phyloP scores from a whole-genome alignment of 2,329 filamentous ascomycete genomes.

The Fusarium sp. region DNA sequence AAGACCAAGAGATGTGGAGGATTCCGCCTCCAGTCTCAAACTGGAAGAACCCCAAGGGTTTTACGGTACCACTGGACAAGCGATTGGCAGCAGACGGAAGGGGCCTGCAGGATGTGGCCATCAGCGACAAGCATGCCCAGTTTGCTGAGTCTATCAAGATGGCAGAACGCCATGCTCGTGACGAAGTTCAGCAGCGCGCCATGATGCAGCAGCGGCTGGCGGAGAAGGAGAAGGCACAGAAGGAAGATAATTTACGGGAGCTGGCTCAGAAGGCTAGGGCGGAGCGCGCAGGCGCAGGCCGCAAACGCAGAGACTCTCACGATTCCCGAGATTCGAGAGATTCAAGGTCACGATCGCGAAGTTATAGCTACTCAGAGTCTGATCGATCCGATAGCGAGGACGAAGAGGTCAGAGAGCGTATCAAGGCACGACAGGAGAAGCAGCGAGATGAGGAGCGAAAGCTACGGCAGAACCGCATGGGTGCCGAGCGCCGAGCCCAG shows the following conservation, averaged over 20 bases:
- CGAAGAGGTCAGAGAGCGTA: constrained; percentile 79
- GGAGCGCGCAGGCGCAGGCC: constrained; percentile 71
- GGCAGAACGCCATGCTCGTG: constrained; percentile 92
- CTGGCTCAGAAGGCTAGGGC: constrained; percentile 93
- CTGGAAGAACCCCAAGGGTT: constrained; percentile 99
- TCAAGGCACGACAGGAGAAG: constrained; percentile 81
- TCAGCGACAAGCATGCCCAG: constrained; percentile 98
- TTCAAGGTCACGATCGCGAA: constrained; percentile 57
- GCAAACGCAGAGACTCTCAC: constrained; percentile 55
- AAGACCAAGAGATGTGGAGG: constrained; percentile 97
- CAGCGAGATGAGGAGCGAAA: constrained; percentile 88
- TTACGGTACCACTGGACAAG: constrained; percentile 96
- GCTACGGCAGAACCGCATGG: constrained; percentile 94
- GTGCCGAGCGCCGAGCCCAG: constrained; percentile 89
- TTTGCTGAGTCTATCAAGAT: constrained; percentile 95
- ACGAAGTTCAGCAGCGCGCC: constrained; percentile 92
- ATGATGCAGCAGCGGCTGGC: constrained; percentile 96
- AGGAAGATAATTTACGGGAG: constrained; percentile 90
- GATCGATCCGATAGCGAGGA: constrained; percentile 69
- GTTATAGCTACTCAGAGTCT: constrained; percentile 66
- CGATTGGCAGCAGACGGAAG: constrained; percentile 93
- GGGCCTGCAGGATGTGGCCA: constrained; percentile 90
- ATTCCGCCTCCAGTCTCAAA: constrained; percentile 90
- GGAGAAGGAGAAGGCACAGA: constrained; percentile 95
- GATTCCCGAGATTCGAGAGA: constrained; percentile 56